Conservation (phyloP, 768 basidiomycete species). For the Serpula lacrymans region DNA sequence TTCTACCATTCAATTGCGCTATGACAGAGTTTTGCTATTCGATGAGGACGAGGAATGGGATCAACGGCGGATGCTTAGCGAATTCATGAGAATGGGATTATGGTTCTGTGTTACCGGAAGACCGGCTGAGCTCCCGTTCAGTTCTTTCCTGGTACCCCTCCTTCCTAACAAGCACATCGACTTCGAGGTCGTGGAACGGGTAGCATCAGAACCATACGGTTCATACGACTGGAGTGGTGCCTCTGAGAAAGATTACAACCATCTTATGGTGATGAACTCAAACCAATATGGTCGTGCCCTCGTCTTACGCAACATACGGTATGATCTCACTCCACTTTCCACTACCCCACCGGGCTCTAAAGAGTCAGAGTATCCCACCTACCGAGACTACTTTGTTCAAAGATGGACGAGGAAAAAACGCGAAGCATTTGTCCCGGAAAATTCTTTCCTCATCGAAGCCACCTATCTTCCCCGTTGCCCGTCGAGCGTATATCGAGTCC, state of each 20-base stretch:
- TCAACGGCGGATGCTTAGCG: conserved; percentile 52
- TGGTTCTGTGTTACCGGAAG: conserved; percentile 62
- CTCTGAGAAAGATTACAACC: conserved; percentile 44
- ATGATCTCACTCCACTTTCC: conserved; percentile 67
- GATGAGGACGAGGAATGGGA: conserved; percentile 43
- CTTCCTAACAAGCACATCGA: conserved; percentile 49
- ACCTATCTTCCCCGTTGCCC: conserved; percentile 39
- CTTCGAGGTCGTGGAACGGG: conserved; percentile 49
- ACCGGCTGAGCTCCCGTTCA: conserved; percentile 42
- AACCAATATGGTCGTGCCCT: conserved; percentile 55
- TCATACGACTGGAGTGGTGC: conserved; percentile 54
- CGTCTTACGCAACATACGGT: conserved; percentile 53
- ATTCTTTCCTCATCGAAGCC: conserved; percentile 65
- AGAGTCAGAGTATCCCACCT: conserved; percentile 47
- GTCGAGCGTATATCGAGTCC: conserved; percentile 36
- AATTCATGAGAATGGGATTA: conserved; percentile 60
- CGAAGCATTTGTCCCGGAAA: conserved; percentile 41
- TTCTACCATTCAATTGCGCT: conserved; percentile 34
- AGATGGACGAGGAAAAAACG: conserved; percentile 52
- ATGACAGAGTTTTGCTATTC: conserved; percentile 46
- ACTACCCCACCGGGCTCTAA: conserved; percentile 47
- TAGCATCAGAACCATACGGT: conserved; percentile 50
- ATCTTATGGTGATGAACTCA: conserved; percentile 51
- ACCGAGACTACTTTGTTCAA: conserved; percentile 55
- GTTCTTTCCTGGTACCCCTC: conserved; percentile 68